phyloP scores from a whole-genome alignment of 2,329 filamentous ascomycete species.

The Cercospora beticola region DNA sequence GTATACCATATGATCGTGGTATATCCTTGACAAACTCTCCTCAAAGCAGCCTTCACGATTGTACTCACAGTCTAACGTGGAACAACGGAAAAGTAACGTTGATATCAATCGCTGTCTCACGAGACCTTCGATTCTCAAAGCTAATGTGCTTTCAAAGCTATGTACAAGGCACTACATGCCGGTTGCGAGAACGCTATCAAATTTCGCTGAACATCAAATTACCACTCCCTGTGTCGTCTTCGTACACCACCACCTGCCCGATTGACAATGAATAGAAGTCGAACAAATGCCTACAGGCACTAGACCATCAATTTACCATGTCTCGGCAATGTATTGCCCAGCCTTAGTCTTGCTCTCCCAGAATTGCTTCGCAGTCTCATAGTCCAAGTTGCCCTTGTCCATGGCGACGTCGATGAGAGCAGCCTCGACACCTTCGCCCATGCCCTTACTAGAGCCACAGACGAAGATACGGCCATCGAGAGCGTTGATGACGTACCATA shows the following conservation, averaged over 20 bases:
- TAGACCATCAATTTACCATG: slow-evolving; percentile 28
- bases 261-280: background rate
- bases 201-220: background rate
- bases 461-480: slow-evolving; percentile 96
- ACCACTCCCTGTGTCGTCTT: background rate
- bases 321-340: slow-evolving; percentile 87
- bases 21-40: background rate
- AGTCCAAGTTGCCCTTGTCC: slow-evolving; percentile 82
- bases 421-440: slow-evolving; percentile 93
- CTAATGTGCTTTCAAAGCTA: background rate
- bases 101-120: slow-evolving; percentile 24
- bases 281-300: background rate
- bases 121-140: slow-evolving; percentile 34
- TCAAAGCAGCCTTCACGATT: background rate
- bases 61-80: no score
- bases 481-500: slow-evolving; percentile 96
- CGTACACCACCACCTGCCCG: background rate
- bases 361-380: slow-evolving; percentile 79
- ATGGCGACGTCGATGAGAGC: slow-evolving; percentile 88
- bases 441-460: slow-evolving; percentile 90
- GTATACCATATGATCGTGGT: background rate
- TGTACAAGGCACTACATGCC: slow-evolving; percentile 2
- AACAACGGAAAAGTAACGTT: slow-evolving; percentile 30
- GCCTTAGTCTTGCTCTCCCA: slow-evolving; percentile 90
- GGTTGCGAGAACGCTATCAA: slow-evolving; percentile 24